These are phyloP conservation scores for Pulicaria dysenterica DNA, from an alignment of 129 eudicot genomes.

Conservation along the genomic window DNA sequence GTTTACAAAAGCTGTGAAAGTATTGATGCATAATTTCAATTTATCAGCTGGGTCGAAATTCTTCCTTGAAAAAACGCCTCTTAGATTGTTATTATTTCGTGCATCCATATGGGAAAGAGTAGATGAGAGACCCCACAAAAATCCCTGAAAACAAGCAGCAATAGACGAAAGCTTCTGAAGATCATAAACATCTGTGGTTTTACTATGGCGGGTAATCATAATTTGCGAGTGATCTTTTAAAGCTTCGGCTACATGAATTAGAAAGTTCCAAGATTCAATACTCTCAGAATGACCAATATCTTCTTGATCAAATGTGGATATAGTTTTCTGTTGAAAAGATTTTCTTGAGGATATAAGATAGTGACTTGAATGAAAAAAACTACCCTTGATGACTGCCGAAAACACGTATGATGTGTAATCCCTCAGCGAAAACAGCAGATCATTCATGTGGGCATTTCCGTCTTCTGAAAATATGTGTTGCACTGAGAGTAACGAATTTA, in stretches of 20 bases:
- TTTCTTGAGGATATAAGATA: constrained; percentile 33
- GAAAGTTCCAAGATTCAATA: constrained; percentile 34
- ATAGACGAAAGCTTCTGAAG: constrained; percentile 45
- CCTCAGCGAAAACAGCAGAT: constrained; percentile 54
- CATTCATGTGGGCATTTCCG: constrained; percentile 30
- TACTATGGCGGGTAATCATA: constrained; percentile 21
- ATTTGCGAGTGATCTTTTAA: constrained; percentile 44
- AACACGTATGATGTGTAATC: constrained; percentile 77
- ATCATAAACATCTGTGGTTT: constrained; percentile 29
- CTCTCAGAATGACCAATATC: constrained; percentile 23
- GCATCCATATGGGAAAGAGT: constrained; percentile 43
- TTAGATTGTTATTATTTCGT: constrained; percentile 21
- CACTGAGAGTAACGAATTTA: constrained; percentile 59
- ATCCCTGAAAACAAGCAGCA: constrained; percentile 70
- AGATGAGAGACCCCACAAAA: constrained; percentile 76
- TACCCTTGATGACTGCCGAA: constrained; percentile 55
- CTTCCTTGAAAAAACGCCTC: constrained; percentile 39
- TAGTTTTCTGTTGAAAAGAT: constrained; percentile 25
- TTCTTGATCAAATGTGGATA: constrained; percentile 26
- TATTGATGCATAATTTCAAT: constrained; percentile 45
- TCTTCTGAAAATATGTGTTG: constrained; percentile 44
- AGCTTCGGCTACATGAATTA: constrained; percentile 41
- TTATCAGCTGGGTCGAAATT: constrained; percentile 43
- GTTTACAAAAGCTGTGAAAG: constrained; percentile 44
- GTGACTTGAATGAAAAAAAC: constrained; percentile 44